A percentile compares a stretch with the other conserved stretches of the same genome.
These are phyloP conservation scores for Sphagnum tenellum DNA, from an alignment of 225 moss, liverwort and hornwort species.

Conservation along the genomic window DNA sequence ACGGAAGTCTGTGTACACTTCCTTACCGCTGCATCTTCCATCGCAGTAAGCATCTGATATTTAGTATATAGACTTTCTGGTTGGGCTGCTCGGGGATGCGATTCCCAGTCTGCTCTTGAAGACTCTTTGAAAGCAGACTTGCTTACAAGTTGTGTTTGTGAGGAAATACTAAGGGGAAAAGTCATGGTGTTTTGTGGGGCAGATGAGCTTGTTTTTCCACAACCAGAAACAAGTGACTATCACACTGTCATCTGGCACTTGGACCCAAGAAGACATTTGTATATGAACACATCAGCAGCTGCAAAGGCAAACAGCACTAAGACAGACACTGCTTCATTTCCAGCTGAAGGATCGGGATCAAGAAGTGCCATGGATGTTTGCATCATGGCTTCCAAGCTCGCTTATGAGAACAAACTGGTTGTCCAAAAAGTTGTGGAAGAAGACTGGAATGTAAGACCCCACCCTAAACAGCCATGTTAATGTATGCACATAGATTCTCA, in stretches of 20 bases:
- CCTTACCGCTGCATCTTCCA: no score
- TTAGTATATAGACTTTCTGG: no score
- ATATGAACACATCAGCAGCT: slow-evolving; percentile 7
- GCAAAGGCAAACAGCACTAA: slow-evolving; percentile 5
- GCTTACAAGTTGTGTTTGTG: no score
- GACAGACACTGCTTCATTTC: slow-evolving; percentile 17
- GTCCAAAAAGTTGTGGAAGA: slow-evolving; percentile 30
- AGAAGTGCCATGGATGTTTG: slow-evolving; percentile 58
- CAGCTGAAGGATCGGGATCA: slow-evolving; percentile 17
- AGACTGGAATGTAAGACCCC: slow-evolving; percentile 32
- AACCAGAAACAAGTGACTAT: slow-evolving; percentile 3
- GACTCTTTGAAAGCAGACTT: no score
- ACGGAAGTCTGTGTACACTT: no score
- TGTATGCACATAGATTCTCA: not conserved
- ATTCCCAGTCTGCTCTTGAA: no score
- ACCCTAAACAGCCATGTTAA: not conserved
- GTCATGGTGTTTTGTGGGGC: no score
- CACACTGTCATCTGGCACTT: slow-evolving; percentile 21
- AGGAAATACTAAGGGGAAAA: no score
- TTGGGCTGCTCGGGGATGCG: no score
- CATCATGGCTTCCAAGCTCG: slow-evolving; percentile 65
- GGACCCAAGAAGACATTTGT: slow-evolving; percentile 35
- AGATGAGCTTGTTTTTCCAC: no score
- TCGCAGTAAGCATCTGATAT: no score
- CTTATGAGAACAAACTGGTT: slow-evolving; percentile 52